Conservation (phyloP, 2,329 filamentous ascomycete species). For the Chaetoscypha palmicola region DNA sequence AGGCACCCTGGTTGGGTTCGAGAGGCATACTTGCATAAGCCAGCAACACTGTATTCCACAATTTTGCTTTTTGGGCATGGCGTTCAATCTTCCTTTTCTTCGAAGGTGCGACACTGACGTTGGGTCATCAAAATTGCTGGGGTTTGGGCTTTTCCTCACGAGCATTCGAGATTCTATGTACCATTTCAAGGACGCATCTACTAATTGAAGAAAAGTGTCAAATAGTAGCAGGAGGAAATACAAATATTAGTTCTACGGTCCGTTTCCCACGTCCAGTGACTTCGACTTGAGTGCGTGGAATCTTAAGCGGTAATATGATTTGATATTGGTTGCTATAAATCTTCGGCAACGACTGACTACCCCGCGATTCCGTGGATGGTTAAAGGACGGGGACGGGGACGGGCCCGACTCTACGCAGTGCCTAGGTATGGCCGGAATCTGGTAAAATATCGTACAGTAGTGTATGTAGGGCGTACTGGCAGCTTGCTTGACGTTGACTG, state of each 20-base stretch:
- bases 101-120: slow-evolving; percentile 7
- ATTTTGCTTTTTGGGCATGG: slow-evolving; percentile 18
- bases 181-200: background rate
- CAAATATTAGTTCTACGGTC: no score
- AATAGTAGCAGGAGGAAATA: no score
- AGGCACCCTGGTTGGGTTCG: slow-evolving; percentile 14
- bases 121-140: slow-evolving; percentile 18
- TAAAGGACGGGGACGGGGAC: no score
- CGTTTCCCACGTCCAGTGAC: no score
- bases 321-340: background rate
- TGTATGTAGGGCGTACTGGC: no score
- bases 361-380: background rate
- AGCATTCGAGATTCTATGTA: slow-evolving; percentile 7
- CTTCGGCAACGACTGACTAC: background rate
- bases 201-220: no score
- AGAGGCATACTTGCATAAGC: slow-evolving; percentile 19
- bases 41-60: slow-evolving; percentile 15
- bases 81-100: slow-evolving; percentile 15
- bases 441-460: no score
- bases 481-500: no score
- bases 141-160: slow-evolving; percentile 12
- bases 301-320: no score
- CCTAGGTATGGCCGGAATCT: no score
- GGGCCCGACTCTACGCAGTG: no score
- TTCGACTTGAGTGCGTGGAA: no score